Evolutionary conservation across 2,329 filamentous ascomycete species (phyloP).

Genomic region (Mariannaea elegans): DNA sequence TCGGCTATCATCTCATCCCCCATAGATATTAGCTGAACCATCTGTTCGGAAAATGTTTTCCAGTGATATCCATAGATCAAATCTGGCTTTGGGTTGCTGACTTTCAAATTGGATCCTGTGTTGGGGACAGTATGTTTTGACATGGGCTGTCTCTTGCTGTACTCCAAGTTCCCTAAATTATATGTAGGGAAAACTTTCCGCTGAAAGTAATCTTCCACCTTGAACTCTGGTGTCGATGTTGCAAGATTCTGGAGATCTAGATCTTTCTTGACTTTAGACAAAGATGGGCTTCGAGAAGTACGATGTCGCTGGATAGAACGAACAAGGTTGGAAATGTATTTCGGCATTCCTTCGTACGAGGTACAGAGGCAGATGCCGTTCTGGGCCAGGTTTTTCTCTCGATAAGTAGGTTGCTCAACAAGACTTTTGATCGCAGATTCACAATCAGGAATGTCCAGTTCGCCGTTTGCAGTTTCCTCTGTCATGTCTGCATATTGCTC

Average conservation of each 20-base stretch:
- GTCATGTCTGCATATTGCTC: too few species aligned
- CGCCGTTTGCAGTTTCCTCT: too few species aligned
- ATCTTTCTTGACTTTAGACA: slow-evolving; percentile 5
- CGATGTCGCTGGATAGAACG: background rate
- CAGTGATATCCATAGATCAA: slow-evolving; percentile 22
- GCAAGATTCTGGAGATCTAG: background rate
- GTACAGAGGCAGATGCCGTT: slow-evolving; percentile 5
- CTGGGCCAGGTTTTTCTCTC: background rate
- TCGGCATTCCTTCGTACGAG: background rate
- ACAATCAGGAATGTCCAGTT: too few species aligned
- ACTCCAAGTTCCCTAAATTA: background rate
- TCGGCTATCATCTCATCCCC: background rate
- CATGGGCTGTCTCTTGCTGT: slow-evolving; percentile 1
- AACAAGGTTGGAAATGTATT: slow-evolving; percentile 4
- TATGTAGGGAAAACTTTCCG: background rate
- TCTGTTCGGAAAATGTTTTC: background rate
- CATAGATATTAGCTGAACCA: slow-evolving; percentile 3
- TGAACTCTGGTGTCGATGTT: background rate
- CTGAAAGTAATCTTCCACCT: slow-evolving; percentile 4
- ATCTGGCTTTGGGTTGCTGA: slow-evolving; percentile 22
- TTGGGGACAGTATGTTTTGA: slow-evolving; percentile 6
- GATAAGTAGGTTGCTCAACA: background rate
- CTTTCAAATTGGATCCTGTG: background rate
- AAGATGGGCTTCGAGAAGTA: slow-evolving; percentile 7
- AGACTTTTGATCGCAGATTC: too few species aligned